Evolutionary conservation across 306 rosid genomes (phyloP).

Genomic region (Inga leiocalycina): DNA sequence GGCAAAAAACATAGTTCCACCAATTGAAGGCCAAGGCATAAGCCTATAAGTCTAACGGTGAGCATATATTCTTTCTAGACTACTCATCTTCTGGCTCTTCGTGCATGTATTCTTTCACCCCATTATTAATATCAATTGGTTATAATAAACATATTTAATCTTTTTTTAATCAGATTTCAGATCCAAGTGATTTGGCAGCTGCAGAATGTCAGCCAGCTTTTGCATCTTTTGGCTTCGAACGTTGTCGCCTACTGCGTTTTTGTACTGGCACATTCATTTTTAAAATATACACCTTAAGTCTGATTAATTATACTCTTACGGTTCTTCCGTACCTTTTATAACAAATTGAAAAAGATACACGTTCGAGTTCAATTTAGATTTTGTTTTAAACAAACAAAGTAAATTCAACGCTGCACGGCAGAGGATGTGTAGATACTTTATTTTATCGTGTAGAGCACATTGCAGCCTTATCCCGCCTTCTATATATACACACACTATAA

Average conservation of each 20-base stretch:
- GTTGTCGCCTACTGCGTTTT: conserved; percentile 9
- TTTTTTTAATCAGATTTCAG: not conserved
- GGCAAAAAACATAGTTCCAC: not conserved
- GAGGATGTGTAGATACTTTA: not conserved
- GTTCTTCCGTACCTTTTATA: not conserved
- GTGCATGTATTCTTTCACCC: not conserved
- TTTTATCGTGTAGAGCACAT: not conserved
- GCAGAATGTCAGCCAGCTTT: not conserved
- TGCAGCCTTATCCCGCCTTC: not conserved
- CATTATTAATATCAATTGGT: not conserved
- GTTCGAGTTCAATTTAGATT: not conserved
- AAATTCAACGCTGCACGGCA: not conserved
- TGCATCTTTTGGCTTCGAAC: not conserved
- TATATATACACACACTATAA: not conserved
- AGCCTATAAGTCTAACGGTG: not conserved
- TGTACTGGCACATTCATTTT: not conserved
- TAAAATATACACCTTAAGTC: not conserved
- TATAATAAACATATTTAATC: not conserved
- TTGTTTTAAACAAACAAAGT: not conserved
- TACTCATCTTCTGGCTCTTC: not conserved
- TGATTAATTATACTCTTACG: not conserved
- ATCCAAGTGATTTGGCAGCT: conserved; percentile 15
- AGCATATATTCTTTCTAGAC: not conserved
- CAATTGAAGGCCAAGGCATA: not conserved
- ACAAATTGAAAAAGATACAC: not conserved